Evolutionary conservation across 2,329 filamentous ascomycete genomes (phyloP).

Genomic region (Thelonectria rubi): DNA sequence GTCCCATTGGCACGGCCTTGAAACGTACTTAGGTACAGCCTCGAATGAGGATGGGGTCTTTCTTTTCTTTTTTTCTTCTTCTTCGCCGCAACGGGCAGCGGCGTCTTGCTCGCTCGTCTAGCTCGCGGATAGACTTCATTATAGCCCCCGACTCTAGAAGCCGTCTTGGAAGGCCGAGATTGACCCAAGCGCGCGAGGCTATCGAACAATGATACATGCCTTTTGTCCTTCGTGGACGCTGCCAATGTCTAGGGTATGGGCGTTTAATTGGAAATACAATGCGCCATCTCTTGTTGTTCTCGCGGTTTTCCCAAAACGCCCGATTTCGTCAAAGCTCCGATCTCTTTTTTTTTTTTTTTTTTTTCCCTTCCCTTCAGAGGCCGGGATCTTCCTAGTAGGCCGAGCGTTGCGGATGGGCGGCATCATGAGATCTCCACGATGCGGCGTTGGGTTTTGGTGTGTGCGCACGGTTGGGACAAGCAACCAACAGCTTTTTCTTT

Average conservation of each 20-base stretch:
- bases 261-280: background rate
- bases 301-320: conserved; percentile 19
- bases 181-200: background rate
- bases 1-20: too few relatives aligned
- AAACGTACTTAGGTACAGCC: too few relatives aligned
- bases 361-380: too few relatives aligned
- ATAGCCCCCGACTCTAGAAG: background rate
- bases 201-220: conserved; percentile 20
- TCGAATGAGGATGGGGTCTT: too few relatives aligned
- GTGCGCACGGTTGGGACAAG: conserved; percentile 35
- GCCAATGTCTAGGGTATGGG: too few relatives aligned
- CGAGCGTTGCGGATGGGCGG: conserved; percentile 28
- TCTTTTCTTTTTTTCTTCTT: too few relatives aligned
- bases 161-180: conserved; percentile 5
- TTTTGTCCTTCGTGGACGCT: conserved; percentile 27
- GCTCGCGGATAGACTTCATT: background rate
- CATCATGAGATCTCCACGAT: conserved; percentile 43
- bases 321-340: conserved; percentile 37
- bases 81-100: background rate
- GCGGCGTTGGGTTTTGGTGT: conserved; percentile 28
- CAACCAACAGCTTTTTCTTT: too few relatives aligned
- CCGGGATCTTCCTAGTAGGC: conserved; percentile 30
- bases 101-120: background rate
- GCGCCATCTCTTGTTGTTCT: background rate
- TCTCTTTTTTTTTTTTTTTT: conserved; percentile 29